A percentile compares a stretch with the other conserved stretches of the same genome.
phyloP scores from a whole-genome alignment of 1,139 yeast genomes.

The Scheffersomyces insectosa region DNA sequence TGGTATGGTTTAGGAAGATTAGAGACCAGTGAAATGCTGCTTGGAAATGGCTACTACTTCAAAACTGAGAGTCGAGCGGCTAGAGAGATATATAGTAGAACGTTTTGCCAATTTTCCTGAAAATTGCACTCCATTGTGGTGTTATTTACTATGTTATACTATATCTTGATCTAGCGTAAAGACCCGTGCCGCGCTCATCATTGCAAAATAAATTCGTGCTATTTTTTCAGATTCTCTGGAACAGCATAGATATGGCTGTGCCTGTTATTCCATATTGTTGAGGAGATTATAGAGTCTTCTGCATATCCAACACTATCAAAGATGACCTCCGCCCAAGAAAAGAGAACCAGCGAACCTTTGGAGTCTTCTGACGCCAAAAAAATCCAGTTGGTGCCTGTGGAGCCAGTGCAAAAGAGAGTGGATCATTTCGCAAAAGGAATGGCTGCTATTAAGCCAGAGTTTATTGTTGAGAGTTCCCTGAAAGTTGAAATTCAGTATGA shows the following conservation, averaged over 20 bases:
- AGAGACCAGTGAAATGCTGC: background rate
- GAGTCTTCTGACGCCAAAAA: slow-evolving; percentile 24
- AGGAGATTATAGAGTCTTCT: too few species aligned
- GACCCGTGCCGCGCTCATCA: too few species aligned
- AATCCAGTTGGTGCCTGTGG: slow-evolving; percentile 16
- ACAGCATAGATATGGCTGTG: too few species aligned
- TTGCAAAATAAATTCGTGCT: too few species aligned
- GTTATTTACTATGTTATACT: too few species aligned
- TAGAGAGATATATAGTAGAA: background rate
- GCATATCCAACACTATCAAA: background rate
- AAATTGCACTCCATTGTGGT: too few species aligned
- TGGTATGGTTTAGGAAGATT: background rate
- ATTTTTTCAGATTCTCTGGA: too few species aligned
- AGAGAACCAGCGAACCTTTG: slow-evolving; percentile 20
- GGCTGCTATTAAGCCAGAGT: slow-evolving; percentile 69
- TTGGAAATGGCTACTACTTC: background rate
- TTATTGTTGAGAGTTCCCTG: slow-evolving; percentile 32
- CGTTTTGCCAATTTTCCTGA: too few species aligned
- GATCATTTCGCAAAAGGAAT: slow-evolving; percentile 44
- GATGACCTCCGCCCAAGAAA: slow-evolving; percentile 11
- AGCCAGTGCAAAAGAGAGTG: slow-evolving; percentile 5
- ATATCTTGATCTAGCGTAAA: too few species aligned
- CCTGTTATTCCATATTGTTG: too few species aligned
- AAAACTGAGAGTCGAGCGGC: background rate
- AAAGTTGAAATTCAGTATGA: slow-evolving; percentile 46